Conservation (phyloP, 2,329 filamentous ascomycete genomes). For the Tympanopsis confertula region DNA sequence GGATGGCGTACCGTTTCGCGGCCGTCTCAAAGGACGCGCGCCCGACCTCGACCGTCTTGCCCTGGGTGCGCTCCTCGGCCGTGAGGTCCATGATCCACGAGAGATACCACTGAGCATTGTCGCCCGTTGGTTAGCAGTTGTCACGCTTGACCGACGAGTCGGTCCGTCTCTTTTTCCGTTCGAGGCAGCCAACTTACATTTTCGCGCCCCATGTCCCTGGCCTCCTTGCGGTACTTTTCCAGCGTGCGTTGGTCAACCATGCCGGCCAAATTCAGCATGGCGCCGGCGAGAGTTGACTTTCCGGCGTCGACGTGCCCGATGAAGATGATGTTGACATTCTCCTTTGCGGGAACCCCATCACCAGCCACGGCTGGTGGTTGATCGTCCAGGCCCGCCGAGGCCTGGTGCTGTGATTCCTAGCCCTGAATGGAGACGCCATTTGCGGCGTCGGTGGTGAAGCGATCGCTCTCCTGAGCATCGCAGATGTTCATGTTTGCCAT, state of each 20-base stretch:
- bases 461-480: too few species aligned
- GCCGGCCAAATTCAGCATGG: constrained; percentile 78
- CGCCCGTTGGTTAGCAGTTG: too few species aligned
- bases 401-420: too few species aligned
- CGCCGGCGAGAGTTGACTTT: constrained; percentile 86
- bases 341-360: constrained; percentile 97
- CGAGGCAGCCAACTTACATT: too few species aligned
- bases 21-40: constrained; percentile 95
- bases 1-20: constrained; percentile 88
- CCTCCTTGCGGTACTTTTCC: constrained; percentile 95
- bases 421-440: too few species aligned
- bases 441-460: too few species aligned
- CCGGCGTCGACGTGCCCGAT: constrained; percentile 97
- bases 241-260: constrained; percentile 99
- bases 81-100: constrained; percentile 97
- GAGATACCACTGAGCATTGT: constrained; percentile 96
- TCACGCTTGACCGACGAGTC: too few species aligned
- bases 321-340: constrained; percentile 88
- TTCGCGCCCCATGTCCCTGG: constrained; percentile 90
- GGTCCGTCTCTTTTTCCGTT: too few species aligned
- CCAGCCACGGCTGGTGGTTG: too few species aligned
- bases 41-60: constrained; percentile 95
- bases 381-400: too few species aligned
- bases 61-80: constrained; percentile 89
- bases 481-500: too few species aligned